Percentiles rank a stretch among this genome's conserved stretches.
Conservation (phyloP, 2,329 filamentous ascomycete species). For the Pseudonectria foliicola region DNA sequence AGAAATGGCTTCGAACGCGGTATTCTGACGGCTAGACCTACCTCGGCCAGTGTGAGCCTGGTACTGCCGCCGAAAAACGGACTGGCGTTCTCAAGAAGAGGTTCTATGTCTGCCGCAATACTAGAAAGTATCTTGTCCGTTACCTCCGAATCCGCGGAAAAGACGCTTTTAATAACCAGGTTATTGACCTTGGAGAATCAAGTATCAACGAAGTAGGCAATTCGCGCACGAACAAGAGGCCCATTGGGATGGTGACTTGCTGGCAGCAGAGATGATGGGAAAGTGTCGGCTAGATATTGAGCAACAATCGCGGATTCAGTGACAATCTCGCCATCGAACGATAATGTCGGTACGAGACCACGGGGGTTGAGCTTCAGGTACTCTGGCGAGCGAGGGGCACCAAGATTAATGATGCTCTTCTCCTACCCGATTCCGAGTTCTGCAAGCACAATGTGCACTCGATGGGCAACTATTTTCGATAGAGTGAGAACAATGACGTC, state of each 20-base stretch:
- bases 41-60: constrained; percentile 67
- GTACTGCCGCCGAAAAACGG: constrained; percentile 60
- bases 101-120: constrained; percentile 66
- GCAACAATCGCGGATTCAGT: constrained; percentile 68
- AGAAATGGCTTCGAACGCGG: no score
- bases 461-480: constrained; percentile 58
- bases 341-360: constrained; percentile 66
- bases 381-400: constrained; percentile 59
- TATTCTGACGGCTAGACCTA: constrained; percentile 25
- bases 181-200: constrained; percentile 55
- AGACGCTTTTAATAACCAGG: no score
- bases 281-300: constrained; percentile 62
- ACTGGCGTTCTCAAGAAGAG: constrained; percentile 48
- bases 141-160: constrained; percentile 21
- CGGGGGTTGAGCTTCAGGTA: constrained; percentile 74
- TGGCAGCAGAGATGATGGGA: constrained; percentile 61
- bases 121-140: constrained; percentile 43
- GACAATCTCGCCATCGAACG: constrained; percentile 60
- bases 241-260: constrained; percentile 42
- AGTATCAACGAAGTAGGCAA: constrained; percentile 66
- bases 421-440: constrained; percentile 61
- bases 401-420: constrained; percentile 66
- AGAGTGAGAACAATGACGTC: no score
- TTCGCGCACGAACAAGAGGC: constrained; percentile 56
- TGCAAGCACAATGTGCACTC: constrained; percentile 63